Evolutionary conservation across 176 grass and related monocot species (phyloP), one percentile per base, ranked within the genome.

Genomic region (Miscanthus lutarioriparius): DNA sequence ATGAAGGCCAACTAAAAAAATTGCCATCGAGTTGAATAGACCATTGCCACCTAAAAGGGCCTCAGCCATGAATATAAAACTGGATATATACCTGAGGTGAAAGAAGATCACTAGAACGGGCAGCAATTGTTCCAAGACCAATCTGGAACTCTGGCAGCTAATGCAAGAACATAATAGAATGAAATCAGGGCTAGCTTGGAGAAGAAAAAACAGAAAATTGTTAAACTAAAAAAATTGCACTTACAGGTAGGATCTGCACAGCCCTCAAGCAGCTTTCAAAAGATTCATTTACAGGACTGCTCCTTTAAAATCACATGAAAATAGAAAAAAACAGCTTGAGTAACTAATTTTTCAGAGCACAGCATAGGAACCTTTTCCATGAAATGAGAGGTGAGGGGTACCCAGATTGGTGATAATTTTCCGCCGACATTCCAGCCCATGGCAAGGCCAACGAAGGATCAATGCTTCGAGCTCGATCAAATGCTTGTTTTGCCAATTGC

Each of bases 401-500:
- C 90, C 83, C 67, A 84, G 54, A 72, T 70, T 86, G 86, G 36
- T 81, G 66, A 64, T 82, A 70, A 58, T 91, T 76, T 84, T 91
- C 89, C 70, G 88, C 85, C 3, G 93, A 90, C 89, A 95, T 95
- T 82, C 93, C 96, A 81, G 96, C 96, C 96, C 96, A 98, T 78
- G 96, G 91, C 63, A 98, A 91, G 75, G 93, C 91, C 88, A 98
- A 83, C 30, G 93, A 93, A 85, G 93, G 96, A 80, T 98, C 91
- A 80, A 95, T 98, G 83, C 96, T 98, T 87, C 96, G 89, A 80
- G 93, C 87, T 84, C 83, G 91, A 90, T 98, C 96, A 87, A 93
- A 93, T 84, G 91, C 93, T 87, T 98, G 82, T 69, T 71, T 92
- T 79, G 93, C 85, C 85, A 95, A 87, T 77, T 87, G 83, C 69